These are phyloP conservation scores for Amniculicola lignicola DNA, from an alignment of 495 filamentous ascomycete genomes.

Conservation along the genomic window DNA sequence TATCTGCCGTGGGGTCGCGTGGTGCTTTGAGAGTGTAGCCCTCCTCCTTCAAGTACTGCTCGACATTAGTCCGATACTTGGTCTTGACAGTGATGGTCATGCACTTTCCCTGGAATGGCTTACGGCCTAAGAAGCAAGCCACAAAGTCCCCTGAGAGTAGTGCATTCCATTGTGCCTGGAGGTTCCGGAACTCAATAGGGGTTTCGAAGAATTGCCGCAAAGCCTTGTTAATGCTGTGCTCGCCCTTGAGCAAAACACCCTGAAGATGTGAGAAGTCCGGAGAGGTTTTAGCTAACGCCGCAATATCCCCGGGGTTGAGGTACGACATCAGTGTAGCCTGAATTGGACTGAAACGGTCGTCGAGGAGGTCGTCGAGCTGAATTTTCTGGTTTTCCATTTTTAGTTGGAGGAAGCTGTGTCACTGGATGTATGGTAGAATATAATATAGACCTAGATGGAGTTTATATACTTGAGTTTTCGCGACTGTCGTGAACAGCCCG, in stretches of 20 bases:
- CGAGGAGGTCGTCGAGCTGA: too few relatives aligned
- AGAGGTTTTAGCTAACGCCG: background rate
- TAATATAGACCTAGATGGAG: too few relatives aligned
- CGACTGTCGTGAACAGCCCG: too few relatives aligned
- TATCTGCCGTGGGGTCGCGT: background rate
- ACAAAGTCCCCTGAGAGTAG: background rate
- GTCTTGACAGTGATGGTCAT: background rate
- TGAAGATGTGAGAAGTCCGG: background rate
- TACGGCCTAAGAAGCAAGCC: background rate
- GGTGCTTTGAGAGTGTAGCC: background rate
- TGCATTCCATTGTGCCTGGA: background rate
- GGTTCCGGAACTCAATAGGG: background rate
- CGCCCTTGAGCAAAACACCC: background rate
- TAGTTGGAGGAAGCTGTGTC: too few relatives aligned
- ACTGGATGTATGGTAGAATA: too few relatives aligned
- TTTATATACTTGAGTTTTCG: too few relatives aligned
- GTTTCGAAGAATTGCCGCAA: background rate
- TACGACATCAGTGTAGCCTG: background rate
- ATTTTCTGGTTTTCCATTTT: too few relatives aligned
- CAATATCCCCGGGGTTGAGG: background rate
- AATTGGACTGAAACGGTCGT: too few relatives aligned
- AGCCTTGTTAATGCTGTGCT: conserved; percentile 9
- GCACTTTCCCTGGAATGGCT: background rate
- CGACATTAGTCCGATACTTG: background rate
- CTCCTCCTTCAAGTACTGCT: background rate